A percentile compares a stretch with the other conserved stretches of the same genome.
phyloP scores from a whole-genome alignment of 768 basidiomycete species.

The Trametes cingulata region DNA sequence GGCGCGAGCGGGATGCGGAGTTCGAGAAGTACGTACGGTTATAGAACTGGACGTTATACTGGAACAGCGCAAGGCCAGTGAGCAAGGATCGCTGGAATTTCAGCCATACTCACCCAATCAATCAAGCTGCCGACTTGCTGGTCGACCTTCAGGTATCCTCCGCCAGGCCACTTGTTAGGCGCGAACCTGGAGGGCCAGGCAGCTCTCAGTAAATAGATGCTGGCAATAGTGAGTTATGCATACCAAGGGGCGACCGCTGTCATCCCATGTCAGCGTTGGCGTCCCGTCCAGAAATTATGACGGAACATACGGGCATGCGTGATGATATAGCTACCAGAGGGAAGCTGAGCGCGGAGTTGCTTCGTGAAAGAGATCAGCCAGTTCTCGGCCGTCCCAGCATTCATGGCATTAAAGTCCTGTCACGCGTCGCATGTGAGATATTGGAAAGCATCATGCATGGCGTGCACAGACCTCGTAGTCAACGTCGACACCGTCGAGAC shows the following conservation, averaged over 20 bases:
- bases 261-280: not conserved
- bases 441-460: not conserved
- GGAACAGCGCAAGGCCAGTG: not conserved
- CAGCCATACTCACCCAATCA: conserved; percentile 40
- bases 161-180: conserved; percentile 36
- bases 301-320: conserved; percentile 37
- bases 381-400: conserved; percentile 52
- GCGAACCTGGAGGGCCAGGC: conserved; percentile 43
- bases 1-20: not conserved
- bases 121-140: conserved; percentile 42
- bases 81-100: not conserved
- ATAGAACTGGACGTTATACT: conserved; percentile 48
- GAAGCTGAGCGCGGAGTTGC: conserved; percentile 38
- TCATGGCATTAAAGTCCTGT: conserved; percentile 64
- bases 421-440: not conserved
- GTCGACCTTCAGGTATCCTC: conserved; percentile 44
- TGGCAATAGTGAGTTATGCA: not conserved
- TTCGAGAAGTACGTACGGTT: conserved; percentile 32
- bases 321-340: conserved; percentile 36
- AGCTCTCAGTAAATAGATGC: too few relatives aligned
- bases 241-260: conserved; percentile 47
- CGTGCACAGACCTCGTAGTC: conserved; percentile 46
- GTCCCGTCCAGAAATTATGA: not conserved
- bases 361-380: conserved; percentile 42
- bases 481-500: conserved; percentile 54